Base-by-base conservation (phyloP, 2,329 filamentous ascomycete species). In the Aspergillus sergii region DNA sequence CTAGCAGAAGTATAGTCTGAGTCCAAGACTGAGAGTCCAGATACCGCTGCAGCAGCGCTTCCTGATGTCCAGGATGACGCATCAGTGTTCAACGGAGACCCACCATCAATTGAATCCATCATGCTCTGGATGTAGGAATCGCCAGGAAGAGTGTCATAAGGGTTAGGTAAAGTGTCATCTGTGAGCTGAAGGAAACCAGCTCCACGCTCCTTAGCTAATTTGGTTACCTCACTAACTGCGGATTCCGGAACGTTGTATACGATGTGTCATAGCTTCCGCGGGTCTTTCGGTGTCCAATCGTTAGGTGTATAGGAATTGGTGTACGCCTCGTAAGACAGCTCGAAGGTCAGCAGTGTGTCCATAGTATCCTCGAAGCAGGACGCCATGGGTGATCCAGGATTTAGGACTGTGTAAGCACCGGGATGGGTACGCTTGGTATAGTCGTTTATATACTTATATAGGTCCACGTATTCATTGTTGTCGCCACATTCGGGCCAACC, bases 191-290 rank as follows among this genome's bases (percentile, higher is more conserved):
- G n/a, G 14, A 68, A 62, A 14, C 64, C 62, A 23, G 48, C 64
- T 8, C 61, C 56, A 45, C 64, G 62, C 32, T 62, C 23, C 4
- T 55, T 55, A 8, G 64, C 58, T 36, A 69, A 11, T 14, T 30
- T 55, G 11, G 59, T 53, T 1, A 69, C 62, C 16, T 64, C 45
- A 12, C 32, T 45, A 32, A 65, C 54, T 8, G 43, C 43, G 30
- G 54, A 58, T 56, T 69, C 57, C 36, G 72, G 70, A 6, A 74
- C 72, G 12, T 66, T 66, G 61, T 75, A 72, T 30, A 77, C 64
- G 23, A 76, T 74, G 54, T 77, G 73, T 74, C 72, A 77, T 26
- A 76, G 62, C 60, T 76, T 76, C 14, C 71, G 70, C 4, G 68
- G 61, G 51, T 77, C 71, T 11, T 61, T 68, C 16, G 73, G 63